These are phyloP conservation scores for Yamadazyma atmosphaerica DNA, from an alignment of 1,139 yeast genomes.

Conservation along the genomic window DNA sequence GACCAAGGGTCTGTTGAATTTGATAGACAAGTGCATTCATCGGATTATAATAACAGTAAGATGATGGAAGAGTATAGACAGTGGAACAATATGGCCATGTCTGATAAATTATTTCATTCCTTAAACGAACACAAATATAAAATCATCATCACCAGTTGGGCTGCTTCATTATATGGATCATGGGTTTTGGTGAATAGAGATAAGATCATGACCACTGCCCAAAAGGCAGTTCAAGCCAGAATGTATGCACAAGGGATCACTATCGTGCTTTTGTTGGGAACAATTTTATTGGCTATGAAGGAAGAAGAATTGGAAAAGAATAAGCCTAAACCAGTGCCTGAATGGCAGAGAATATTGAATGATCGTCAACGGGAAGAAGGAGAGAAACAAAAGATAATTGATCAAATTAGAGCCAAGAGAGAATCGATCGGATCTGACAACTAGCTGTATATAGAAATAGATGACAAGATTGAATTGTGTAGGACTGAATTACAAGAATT, in stretches of 20 bases:
- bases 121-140: slow-evolving; percentile 68
- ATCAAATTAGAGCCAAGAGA: slow-evolving; percentile 7
- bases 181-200: slow-evolving; percentile 78
- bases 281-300: slow-evolving; percentile 61
- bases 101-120: slow-evolving; percentile 47
- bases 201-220: slow-evolving; percentile 73
- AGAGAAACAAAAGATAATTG: slow-evolving; percentile 11
- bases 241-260: slow-evolving; percentile 90
- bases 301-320: slow-evolving; percentile 52
- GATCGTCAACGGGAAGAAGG: slow-evolving; percentile 27
- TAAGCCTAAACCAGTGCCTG: slow-evolving; percentile 39
- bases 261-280: slow-evolving; percentile 60
- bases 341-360: slow-evolving; percentile 35
- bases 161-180: slow-evolving; percentile 80
- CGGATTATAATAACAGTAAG: slow-evolving; percentile 29
- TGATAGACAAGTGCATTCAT: slow-evolving; percentile 40
- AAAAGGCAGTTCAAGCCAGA: slow-evolving; percentile 90
- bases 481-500: too few relatives aligned
- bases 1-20: slow-evolving; percentile 53
- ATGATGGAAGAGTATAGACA: slow-evolving; percentile 48
- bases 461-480: too few relatives aligned
- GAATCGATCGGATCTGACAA: slow-evolving; percentile 4
- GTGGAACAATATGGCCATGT: slow-evolving; percentile 49
- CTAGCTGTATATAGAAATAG: slow-evolving; percentile 2
- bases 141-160: slow-evolving; percentile 81